These are phyloP conservation scores for Pythium pyrilobum DNA, from an alignment of 352 stramenopile species.

Conservation along the genomic window DNA sequence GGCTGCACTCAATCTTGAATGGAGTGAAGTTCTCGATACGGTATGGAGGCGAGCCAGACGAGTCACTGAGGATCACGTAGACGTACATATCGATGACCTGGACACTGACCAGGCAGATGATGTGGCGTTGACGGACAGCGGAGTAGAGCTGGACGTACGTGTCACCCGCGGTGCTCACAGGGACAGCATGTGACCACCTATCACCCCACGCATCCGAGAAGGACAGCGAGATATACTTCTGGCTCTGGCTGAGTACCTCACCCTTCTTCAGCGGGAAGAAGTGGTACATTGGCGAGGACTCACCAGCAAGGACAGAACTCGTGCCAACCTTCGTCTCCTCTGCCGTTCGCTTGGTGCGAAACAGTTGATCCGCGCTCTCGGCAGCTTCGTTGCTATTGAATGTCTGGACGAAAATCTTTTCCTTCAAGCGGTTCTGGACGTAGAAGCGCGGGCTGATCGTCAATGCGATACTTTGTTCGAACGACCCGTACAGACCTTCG, in stretches of 20 bases:
- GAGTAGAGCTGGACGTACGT: conserved; percentile 81
- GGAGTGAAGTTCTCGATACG: conserved; percentile 87
- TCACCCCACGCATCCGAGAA: conserved; percentile 57
- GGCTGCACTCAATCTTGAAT: conserved; percentile 68
- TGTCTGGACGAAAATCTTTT: conserved; percentile 71
- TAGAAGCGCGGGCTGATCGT: conserved; percentile 79
- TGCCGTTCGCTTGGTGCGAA: conserved; percentile 53
- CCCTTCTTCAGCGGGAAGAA: conserved; percentile 72
- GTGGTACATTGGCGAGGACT: conserved; percentile 69
- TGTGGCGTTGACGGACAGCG: conserved; percentile 54
- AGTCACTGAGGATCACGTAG: conserved; percentile 81
- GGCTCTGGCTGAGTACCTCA: conserved; percentile 39
- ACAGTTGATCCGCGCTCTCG: conserved; percentile 60
- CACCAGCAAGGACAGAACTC: conserved; percentile 44
- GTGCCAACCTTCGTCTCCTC: conserved; percentile 55
- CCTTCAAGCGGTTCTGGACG: conserved; percentile 76
- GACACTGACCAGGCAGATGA: conserved; percentile 82
- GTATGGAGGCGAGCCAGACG: conserved; percentile 74
- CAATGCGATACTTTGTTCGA: conserved; percentile 68
- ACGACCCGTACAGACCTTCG: conserved; percentile 75
- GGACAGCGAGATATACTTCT: conserved; percentile 84
- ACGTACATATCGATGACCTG: conserved; percentile 88
- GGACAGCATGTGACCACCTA: conserved; percentile 73
- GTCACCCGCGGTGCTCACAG: conserved; percentile 72
- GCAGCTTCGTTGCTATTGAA: conserved; percentile 61